Evolutionary conservation across 495 filamentous ascomycete species (phyloP).

Genomic region (Cercophora samala): DNA sequence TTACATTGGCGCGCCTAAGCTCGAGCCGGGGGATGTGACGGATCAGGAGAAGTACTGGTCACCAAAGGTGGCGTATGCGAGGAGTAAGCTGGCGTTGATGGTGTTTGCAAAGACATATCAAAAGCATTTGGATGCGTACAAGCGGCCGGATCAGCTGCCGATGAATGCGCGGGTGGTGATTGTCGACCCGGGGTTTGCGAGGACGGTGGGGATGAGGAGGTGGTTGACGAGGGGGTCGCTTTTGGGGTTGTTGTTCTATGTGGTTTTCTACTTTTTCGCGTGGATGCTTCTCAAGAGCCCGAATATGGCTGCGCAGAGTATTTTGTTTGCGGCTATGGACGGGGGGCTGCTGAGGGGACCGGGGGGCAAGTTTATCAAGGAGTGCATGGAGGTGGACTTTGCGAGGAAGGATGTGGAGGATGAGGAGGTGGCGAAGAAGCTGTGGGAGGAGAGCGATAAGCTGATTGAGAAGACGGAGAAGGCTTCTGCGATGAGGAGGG

Average conservation of each 20-base stretch:
- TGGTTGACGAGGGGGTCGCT: slow-evolving; percentile 83
- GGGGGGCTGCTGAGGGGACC: slow-evolving; percentile 56
- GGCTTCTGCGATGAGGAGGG: slow-evolving; percentile 74
- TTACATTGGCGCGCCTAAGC: slow-evolving; percentile 69
- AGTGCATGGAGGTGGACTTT: slow-evolving; percentile 73
- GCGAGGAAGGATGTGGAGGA: slow-evolving; percentile 71
- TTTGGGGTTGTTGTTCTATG: slow-evolving; percentile 75
- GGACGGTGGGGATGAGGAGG: slow-evolving; percentile 81
- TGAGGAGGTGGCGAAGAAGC: slow-evolving; percentile 69
- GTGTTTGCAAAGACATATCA: slow-evolving; percentile 84
- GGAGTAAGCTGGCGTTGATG: slow-evolving; percentile 87
- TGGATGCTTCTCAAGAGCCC: slow-evolving; percentile 88
- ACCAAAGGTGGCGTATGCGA: slow-evolving; percentile 61
- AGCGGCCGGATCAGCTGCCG: slow-evolving; percentile 75
- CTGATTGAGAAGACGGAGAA: slow-evolving; percentile 81
- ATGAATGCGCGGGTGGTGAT: slow-evolving; percentile 76
- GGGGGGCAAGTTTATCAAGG: slow-evolving; percentile 76
- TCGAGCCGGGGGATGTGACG: slow-evolving; percentile 42
- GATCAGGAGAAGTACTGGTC: slow-evolving; percentile 48
- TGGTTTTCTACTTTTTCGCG: slow-evolving; percentile 72
- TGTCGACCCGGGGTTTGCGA: slow-evolving; percentile 77
- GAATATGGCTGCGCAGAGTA: slow-evolving; percentile 77
- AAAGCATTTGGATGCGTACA: slow-evolving; percentile 77
- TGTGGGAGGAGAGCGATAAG: slow-evolving; percentile 87
- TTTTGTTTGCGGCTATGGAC: slow-evolving; percentile 84